Base-by-base conservation (phyloP, 352 stramenopile genomes). In the Phytophthora sansomeana region DNA sequence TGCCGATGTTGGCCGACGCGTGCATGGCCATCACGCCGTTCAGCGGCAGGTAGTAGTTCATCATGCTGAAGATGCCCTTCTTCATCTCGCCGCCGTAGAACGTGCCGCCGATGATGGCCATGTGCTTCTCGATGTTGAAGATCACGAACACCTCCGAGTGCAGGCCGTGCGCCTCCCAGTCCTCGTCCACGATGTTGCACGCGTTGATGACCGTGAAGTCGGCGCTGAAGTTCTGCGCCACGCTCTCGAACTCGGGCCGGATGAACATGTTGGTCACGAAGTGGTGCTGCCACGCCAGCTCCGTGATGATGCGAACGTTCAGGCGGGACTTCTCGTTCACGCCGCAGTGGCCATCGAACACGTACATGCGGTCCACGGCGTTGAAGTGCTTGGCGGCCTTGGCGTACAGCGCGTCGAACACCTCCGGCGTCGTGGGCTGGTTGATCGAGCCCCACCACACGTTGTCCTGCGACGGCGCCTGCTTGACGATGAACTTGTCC, bases 1-100 rank as follows among this genome's bases (percentile, higher is more conserved):
- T 97, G 60, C 96, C 96, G 67, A 98, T 97, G 89, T 99, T 99
- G 52, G 97, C 95, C 47, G 92, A 98, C 74, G 95, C 98, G 85
- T 99, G 97, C 97, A 99, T 99, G 51, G 97, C 81, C 79, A 99
- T 97, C 72, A 98, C 93, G 60, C 94, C 91, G 33, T 97, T 78
- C 62, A 99, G 87, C 21, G 97, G 97, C 39, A 99, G 78, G 89
- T 90, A 98, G 84, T 99, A 99, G 83, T 99, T 99, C 96, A 99
- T 99, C 76, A 99, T 90, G 49, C 82, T 95, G 72, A 99, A 99
- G 72, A 99, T 98, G 33, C 96, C 96, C 81, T 99, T 99, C 85
- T 99, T 99, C 85, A 99, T 99, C 81, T 99, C 97, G 49, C 97
- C 97, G 43, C 96, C 96, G 80, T 99, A 99, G 84, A 90, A 98